A percentile compares a stretch with the other conserved stretches of the same genome.
phyloP scores from a whole-genome alignment of 331 rosid genomes.

The Prunus yedoensis region DNA sequence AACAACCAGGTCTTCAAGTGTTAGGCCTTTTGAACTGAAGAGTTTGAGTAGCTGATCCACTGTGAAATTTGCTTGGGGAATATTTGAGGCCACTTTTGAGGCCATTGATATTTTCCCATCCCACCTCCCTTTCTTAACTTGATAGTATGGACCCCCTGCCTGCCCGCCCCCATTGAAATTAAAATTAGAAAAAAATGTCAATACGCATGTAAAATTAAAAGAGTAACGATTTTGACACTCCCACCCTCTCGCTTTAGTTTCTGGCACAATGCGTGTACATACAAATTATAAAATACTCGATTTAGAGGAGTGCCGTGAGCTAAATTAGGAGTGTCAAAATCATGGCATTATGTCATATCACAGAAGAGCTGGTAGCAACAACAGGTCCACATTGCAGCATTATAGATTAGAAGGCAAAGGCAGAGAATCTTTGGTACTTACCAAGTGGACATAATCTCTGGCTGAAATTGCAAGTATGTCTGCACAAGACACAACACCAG shows the following conservation, averaged over 20 bases:
- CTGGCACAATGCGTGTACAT: neutral
- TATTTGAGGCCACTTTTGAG: slow-evolving; percentile 61
- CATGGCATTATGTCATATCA: neutral
- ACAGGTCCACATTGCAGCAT: slow-evolving; percentile 6
- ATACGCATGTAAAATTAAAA: neutral
- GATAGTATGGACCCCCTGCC: slow-evolving; percentile 94
- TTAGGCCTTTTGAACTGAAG: slow-evolving; percentile 70
- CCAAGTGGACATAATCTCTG: slow-evolving; percentile 84
- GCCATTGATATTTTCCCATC: slow-evolving; percentile 88
- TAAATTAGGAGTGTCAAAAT: neutral
- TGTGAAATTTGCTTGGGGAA: slow-evolving; percentile 74
- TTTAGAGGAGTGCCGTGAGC: neutral
- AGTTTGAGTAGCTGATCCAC: slow-evolving; percentile 70
- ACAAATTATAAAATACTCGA: neutral
- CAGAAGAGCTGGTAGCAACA: neutral
- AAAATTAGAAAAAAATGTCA: neutral
- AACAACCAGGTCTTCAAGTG: slow-evolving; percentile 67
- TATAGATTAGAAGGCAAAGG: neutral
- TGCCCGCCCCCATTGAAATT: slow-evolving; percentile 27
- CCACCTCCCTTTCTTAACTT: slow-evolving; percentile 87
- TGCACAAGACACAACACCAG: slow-evolving; percentile 85
- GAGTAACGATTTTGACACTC: neutral
- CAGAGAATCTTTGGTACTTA: slow-evolving; percentile 17
- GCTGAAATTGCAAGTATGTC: slow-evolving; percentile 92
- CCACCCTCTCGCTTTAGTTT: neutral